These are phyloP conservation scores for Castanea mollissima DNA, from an alignment of 306 rosid genomes.

Conservation along the genomic window DNA sequence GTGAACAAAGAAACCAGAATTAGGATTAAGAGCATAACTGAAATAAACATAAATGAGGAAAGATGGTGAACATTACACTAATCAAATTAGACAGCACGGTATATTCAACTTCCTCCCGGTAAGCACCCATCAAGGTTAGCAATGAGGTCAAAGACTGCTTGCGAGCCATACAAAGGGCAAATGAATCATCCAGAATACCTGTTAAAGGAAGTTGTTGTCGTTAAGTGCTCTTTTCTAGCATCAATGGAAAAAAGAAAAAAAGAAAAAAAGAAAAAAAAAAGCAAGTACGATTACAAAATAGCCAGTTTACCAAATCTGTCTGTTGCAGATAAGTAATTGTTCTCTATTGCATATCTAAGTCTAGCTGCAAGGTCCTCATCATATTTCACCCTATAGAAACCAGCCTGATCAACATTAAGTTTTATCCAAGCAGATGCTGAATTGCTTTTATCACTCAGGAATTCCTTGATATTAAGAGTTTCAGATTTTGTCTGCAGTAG, in stretches of 20 bases:
- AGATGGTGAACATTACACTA: conserved; percentile 49
- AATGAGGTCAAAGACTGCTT: conserved; percentile 65
- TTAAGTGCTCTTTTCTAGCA: conserved; percentile 18
- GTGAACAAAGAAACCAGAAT: conserved; percentile 30
- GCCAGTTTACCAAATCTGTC: conserved; percentile 77
- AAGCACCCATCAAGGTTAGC: conserved; percentile 79
- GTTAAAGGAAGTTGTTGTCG: conserved; percentile 28
- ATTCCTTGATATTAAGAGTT: conserved; percentile 52
- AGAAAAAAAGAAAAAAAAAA: no score
- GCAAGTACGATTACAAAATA: conserved; percentile 5
- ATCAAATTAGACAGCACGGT: conserved; percentile 80
- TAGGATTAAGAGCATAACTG: conserved; percentile 21
- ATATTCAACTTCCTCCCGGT: conserved; percentile 79
- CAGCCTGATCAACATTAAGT: conserved; percentile 90
- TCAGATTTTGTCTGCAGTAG: conserved; percentile 60
- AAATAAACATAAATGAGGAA: conserved; percentile 21
- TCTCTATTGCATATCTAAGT: conserved; percentile 73
- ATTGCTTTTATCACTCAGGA: conserved; percentile 32
- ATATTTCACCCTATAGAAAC: conserved; percentile 94
- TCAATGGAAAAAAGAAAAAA: neutral
- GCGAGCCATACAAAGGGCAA: conserved; percentile 78
- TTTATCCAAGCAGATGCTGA: conserved; percentile 59
- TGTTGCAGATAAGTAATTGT: conserved; percentile 58
- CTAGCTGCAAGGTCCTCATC: conserved; percentile 69
- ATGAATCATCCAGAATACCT: conserved; percentile 89